Evolutionary conservation across 352 stramenopile species (phyloP), one percentile per base, ranked within the genome.

Genomic region (Pythium aristosporum): DNA sequence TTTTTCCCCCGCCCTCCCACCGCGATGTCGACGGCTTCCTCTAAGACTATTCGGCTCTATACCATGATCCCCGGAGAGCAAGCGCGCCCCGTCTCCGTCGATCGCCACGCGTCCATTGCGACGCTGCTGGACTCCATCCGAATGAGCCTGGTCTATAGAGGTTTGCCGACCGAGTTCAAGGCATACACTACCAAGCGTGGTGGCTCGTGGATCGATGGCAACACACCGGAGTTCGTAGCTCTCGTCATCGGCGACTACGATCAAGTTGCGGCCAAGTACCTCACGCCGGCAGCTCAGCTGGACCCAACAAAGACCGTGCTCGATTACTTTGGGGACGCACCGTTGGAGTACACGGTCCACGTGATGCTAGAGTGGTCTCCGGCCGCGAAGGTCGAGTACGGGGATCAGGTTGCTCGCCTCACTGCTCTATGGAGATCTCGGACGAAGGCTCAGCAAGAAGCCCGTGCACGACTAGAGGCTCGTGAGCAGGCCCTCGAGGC

Each of bases 271-370:
- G 51, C 51, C 20, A 15, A 34, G 34, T 47, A 48, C 36, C 44
- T 28, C 51, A 51, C 54, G 54, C 28, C 54, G 11, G 39, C 42
- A 18, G 41, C 13, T 41, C 42, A 6, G 10, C 11, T 61, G 20
- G 54, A 61, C n/a, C 42, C 39, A 15, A 47, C 8, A 4, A 61
- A 52, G 41, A 61, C 54, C 2, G 41, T 51, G n/a, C 25, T 5
- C 15, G 54, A 61, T 5, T 30, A 39, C 23, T 51, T 61, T 51
- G 6, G 42, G 6, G 28, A 52, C 21, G 54, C 54, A 7, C 54
- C 54, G 21, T 8, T 16, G 11, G n/a, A 57, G 5, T 16, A 32
- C 34, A 42, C 34, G 34, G 21, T 47, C 51, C 51, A 57, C 51
- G 18, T 57, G 16, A 5, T 57, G 18, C 32, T 57, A 20, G 13